phyloP scores from a whole-genome alignment of 2,329 filamentous ascomycete species.

The Beauveria caledonica region DNA sequence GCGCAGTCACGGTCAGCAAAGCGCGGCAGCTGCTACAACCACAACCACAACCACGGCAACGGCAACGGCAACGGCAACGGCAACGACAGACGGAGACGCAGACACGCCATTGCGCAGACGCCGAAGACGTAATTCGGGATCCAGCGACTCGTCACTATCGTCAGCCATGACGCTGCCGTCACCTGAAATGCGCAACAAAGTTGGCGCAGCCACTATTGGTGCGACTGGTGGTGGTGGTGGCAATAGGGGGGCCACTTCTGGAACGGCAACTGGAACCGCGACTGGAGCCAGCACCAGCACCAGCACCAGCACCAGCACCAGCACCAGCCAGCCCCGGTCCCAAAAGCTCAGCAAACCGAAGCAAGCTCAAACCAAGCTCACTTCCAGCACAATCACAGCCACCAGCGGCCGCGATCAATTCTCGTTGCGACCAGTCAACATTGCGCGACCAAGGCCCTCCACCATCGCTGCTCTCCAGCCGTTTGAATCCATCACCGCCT shows the following conservation, averaged over 20 bases:
- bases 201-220: background rate
- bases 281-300: constrained; percentile 5
- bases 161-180: constrained; percentile 32
- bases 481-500: background rate
- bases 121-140: constrained; percentile 28
- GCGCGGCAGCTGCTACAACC: background rate
- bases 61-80: constrained; percentile 3
- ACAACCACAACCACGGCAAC: background rate
- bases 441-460: constrained; percentile 27
- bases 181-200: constrained; percentile 20
- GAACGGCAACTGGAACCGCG: constrained; percentile 8
- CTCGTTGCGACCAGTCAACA: constrained; percentile 30
- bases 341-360: constrained; percentile 1
- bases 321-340: background rate
- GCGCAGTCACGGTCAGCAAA: constrained; percentile 3
- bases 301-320: constrained; percentile 8
- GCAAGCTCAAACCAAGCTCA: background rate
- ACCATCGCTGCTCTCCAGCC: background rate
- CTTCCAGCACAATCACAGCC: background rate
- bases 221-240: background rate
- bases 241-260: constrained; percentile 8
- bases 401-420: background rate
- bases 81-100: constrained; percentile 16
- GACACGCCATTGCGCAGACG: constrained; percentile 30
- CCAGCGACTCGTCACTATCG: constrained; percentile 36